These are phyloP conservation scores for Helicostylum pulchrum DNA, from an alignment of 192 early-diverging fungal species.

Conservation along the genomic window DNA sequence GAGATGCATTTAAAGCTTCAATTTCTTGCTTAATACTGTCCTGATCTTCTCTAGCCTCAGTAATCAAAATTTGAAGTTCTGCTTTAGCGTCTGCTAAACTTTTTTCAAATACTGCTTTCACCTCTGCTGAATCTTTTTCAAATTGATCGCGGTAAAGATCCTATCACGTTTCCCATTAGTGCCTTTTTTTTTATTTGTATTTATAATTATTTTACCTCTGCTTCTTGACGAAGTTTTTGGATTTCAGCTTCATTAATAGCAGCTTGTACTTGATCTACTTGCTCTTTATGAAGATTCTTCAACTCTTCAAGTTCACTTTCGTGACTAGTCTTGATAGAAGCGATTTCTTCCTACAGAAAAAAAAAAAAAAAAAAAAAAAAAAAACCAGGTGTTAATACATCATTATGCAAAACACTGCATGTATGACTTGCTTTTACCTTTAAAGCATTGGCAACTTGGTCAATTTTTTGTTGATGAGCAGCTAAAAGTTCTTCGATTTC, in stretches of 20 bases:
- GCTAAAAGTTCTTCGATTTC: background rate
- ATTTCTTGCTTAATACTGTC: constrained; percentile 14
- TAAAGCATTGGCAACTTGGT: background rate
- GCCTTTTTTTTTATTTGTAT: background rate
- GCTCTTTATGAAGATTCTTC: background rate
- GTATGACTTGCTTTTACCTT: background rate
- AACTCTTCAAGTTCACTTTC: constrained; percentile 10
- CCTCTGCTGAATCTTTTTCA: constrained; percentile 7
- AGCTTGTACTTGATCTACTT: constrained; percentile 11
- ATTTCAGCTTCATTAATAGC: constrained; percentile 13
- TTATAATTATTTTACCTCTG: background rate
- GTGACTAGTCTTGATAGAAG: constrained; percentile 2
- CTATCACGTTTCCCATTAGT: background rate
- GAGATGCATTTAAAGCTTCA: background rate
- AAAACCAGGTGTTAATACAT: background rate
- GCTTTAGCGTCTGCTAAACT: background rate
- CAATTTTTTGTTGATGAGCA: background rate
- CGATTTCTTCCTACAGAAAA: constrained; percentile 20
- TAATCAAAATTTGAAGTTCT: constrained; percentile 7
- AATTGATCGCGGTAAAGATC: background rate
- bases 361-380: background rate
- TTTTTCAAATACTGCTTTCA: background rate
- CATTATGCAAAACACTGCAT: background rate
- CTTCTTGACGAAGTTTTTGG: constrained; percentile 2
- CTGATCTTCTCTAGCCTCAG: background rate